Evolutionary conservation across 768 basidiomycete genomes (phyloP).

Genomic region (Suillus hirtellus): DNA sequence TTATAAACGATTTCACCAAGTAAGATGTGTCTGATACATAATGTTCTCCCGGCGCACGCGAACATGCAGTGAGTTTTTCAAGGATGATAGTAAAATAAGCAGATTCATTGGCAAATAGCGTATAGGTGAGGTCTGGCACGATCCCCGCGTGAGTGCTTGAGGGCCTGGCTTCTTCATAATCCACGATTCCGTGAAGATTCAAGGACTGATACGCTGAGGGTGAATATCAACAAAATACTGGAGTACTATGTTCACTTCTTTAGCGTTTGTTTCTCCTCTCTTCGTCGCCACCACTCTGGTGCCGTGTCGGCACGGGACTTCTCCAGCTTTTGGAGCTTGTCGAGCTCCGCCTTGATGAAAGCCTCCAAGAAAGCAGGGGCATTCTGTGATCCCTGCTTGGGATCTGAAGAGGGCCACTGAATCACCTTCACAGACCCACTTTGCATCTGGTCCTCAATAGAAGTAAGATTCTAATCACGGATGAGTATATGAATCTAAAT

Average conservation of each 20-base stretch:
- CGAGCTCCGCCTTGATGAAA: constrained; percentile 26
- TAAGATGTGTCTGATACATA: neutral
- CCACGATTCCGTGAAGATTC: neutral
- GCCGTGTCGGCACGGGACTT: constrained; percentile 23
- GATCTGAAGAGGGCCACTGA: constrained; percentile 14
- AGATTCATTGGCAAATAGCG: neutral
- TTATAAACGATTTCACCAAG: neutral
- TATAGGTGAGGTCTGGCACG: no score
- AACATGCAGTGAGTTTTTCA: neutral
- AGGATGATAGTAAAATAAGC: neutral
- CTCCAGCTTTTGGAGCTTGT: constrained; percentile 23
- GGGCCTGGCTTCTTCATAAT: neutral
- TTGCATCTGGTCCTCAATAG: constrained; percentile 17
- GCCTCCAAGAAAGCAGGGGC: constrained; percentile 23
- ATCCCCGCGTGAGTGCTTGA: no score
- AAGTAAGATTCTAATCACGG: constrained; percentile 19
- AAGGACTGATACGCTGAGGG: neutral
- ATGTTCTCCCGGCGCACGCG: neutral
- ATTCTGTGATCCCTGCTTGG: constrained; percentile 12
- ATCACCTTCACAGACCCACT: constrained; percentile 11
- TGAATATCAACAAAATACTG: neutral
- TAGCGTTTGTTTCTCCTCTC: constrained; percentile 25
- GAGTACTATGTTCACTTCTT: neutral
- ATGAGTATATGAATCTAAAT: neutral
- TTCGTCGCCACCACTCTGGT: constrained; percentile 34